Base-by-base conservation (phyloP, 805 yeast genomes). In the Candida succiphila region DNA sequence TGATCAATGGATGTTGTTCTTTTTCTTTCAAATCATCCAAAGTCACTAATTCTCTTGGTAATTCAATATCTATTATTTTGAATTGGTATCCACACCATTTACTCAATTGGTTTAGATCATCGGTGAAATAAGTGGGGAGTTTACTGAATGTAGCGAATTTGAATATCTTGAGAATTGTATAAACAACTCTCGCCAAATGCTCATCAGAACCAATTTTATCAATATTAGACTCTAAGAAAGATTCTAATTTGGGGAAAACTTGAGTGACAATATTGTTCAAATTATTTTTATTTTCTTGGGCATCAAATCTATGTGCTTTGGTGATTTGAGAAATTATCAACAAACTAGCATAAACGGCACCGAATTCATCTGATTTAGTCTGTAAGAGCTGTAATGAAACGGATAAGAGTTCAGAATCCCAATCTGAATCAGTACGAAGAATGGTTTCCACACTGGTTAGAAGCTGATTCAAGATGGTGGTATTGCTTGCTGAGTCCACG, bases 21-120 rank as follows among this genome's bases (percentile, higher is more conserved):
- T 67, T 64, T 24, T 70, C 76, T 6, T 59, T 61, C 33, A 69
- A 73, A 14, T 67, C 43, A 17, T 61, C 60, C 29, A 59, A 33
- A n/a, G 24, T 13, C 4, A 17, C 12, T n/a, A n/a, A n/a, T 15
- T 17, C 7, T 12, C 22, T 7, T 4, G 6, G 13, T 21, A 24
- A 13, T 17, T 16, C 23, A 4, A 14, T 8, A 24, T 67, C 66
- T 30, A 82, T 72, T 16, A 82, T 66, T 14, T 66, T 59, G 27
- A 83, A 72, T 43, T 84, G 86, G 37, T 85, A 67, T 34, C 72
- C 69, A 8, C 83, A 78, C 89, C 95, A 86, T 17, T 70, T 44
- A 56, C 41, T 65, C 52, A 58, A 71, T 46, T 43, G 58, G 39
- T 41, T 74, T 65, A 44, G 61, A 42, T 43, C 64, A 53, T 58